Conservation (phyloP, 805 yeast species). For the Nakazawaea sp. region DNA sequence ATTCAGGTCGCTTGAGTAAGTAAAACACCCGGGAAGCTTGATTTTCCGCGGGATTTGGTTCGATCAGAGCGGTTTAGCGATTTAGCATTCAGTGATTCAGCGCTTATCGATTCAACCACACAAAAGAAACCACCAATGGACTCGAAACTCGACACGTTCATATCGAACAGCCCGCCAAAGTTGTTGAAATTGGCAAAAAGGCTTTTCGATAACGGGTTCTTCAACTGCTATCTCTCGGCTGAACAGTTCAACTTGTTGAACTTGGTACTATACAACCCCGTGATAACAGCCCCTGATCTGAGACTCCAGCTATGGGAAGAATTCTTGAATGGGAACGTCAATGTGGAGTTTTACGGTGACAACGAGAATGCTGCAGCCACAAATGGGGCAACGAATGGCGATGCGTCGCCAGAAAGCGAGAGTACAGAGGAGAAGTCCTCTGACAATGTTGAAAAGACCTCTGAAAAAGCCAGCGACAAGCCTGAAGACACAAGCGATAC, state of each 20-base stretch:
- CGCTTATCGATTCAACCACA: too few species aligned
- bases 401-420: background rate
- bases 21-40: too few species aligned
- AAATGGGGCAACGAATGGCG: background rate
- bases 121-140: conserved; percentile 3
- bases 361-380: conserved; percentile 3
- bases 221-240: conserved; percentile 44
- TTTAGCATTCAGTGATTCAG: too few species aligned
- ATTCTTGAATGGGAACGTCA: conserved; percentile 35
- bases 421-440: background rate
- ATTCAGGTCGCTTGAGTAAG: too few species aligned
- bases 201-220: conserved; percentile 29
- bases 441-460: background rate
- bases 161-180: conserved; percentile 17
- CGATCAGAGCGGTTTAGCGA: too few species aligned
- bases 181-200: conserved; percentile 27
- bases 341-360: conserved; percentile 17
- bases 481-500: conserved; percentile 3
- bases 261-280: conserved; percentile 31
- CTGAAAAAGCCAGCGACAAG: background rate
- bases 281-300: conserved; percentile 14
- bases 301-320: conserved; percentile 34
- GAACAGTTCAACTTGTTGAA: conserved; percentile 48
- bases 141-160: conserved; percentile 13
- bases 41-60: too few species aligned